phyloP scores from a whole-genome alignment of 495 filamentous ascomycete genomes.

The Penicillium verhagenii region DNA sequence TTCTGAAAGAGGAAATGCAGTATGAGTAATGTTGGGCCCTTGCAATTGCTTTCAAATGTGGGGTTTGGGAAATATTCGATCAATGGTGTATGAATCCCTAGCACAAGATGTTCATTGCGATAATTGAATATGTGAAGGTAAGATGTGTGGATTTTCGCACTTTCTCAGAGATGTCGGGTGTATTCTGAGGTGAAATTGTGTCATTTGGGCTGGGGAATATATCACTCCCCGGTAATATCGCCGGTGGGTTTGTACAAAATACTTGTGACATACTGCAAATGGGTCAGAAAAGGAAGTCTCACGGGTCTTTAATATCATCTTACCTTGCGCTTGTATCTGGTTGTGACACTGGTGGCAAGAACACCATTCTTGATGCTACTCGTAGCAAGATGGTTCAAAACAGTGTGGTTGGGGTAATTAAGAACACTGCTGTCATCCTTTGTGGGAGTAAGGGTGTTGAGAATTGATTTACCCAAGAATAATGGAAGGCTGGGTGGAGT shows the following conservation, averaged over 20 bases:
- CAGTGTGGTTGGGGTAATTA: slow-evolving; percentile 93
- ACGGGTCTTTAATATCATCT: slow-evolving; percentile 5
- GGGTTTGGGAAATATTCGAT: neutral
- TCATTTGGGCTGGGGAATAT: neutral
- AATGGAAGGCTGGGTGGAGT: slow-evolving; percentile 83
- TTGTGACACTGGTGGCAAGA: slow-evolving; percentile 94
- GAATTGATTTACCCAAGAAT: slow-evolving; percentile 90
- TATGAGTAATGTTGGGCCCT: slow-evolving; percentile 2
- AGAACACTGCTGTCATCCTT: slow-evolving; percentile 98
- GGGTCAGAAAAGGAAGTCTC: slow-evolving; percentile 5
- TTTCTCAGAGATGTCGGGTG: neutral
- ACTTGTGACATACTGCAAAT: slow-evolving; percentile 84
- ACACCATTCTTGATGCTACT: slow-evolving; percentile 97
- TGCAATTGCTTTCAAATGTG: neutral
- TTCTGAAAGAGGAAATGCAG: slow-evolving; percentile 12
- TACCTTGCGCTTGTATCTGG: slow-evolving; percentile 95
- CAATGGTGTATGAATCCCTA: neutral
- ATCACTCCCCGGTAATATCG: slow-evolving; percentile 35
- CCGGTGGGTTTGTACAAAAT: slow-evolving; percentile 93
- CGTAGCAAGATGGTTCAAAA: slow-evolving; percentile 95
- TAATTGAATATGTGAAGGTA: neutral
- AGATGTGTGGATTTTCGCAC: neutral
- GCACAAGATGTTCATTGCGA: neutral
- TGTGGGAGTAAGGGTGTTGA: slow-evolving; percentile 85
- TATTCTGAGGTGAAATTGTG: neutral